Evolutionary conservation across 2,329 filamentous ascomycete genomes (phyloP).

Genomic region (Pestalotiopsis sp.): DNA sequence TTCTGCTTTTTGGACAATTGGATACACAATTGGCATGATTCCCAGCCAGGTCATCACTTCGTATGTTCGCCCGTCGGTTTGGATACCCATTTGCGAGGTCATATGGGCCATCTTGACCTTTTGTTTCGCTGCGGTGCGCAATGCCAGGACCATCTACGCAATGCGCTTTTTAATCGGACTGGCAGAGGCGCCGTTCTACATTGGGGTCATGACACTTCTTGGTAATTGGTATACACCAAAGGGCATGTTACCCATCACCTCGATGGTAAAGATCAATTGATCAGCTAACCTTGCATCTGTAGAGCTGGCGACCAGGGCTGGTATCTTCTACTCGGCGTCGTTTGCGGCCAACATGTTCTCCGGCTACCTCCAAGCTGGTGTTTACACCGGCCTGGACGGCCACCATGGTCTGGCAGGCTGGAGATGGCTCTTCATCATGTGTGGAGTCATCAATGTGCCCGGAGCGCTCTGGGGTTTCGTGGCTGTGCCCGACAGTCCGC

Average conservation of each 20-base stretch:
- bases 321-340: neutral
- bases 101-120: neutral
- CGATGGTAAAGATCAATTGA: neutral
- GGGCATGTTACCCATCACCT: neutral
- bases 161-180: slow-evolving; percentile 45
- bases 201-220: neutral
- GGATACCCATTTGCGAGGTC: neutral
- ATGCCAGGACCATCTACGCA: neutral
- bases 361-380: neutral
- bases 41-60: neutral
- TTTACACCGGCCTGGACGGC: neutral
- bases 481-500: neutral
- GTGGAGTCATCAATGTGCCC: neutral
- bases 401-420: neutral
- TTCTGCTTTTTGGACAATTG: neutral
- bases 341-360: slow-evolving; percentile 2
- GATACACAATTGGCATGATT: slow-evolving; percentile 1
- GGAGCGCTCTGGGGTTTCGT: neutral
- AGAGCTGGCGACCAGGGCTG: neutral
- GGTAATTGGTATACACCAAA: neutral
- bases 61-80: neutral
- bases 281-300: neutral
- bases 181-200: slow-evolving; percentile 41
- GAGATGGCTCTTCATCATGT: neutral
- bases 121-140: neutral